Evolutionary conservation across 2,329 filamentous ascomycete genomes (phyloP).

Genomic region (Periconia sp.): DNA sequence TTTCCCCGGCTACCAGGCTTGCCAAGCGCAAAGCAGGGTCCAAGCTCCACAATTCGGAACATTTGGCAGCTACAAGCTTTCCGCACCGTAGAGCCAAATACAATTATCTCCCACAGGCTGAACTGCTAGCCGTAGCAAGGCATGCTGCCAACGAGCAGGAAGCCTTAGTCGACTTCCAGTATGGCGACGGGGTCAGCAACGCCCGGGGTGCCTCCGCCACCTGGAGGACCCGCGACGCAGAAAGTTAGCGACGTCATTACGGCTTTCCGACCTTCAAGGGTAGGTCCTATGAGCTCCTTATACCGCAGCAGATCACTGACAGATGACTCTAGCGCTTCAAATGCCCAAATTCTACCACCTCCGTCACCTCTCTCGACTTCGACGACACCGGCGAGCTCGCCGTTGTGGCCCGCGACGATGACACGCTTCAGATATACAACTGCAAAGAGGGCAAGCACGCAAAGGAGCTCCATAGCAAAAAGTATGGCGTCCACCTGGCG

Average conservation of each 20-base stretch:
- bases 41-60: slow-evolving; percentile 2
- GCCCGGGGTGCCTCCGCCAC: slow-evolving; percentile 39
- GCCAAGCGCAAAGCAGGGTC: slow-evolving; percentile 7
- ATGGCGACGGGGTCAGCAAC: slow-evolving; percentile 44
- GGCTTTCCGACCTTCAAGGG: slow-evolving; percentile 80
- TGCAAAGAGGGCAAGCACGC: slow-evolving; percentile 87
- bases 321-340: slow-evolving; percentile 50
- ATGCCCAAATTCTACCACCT: slow-evolving; percentile 56
- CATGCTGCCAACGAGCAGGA: slow-evolving; percentile 5
- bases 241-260: slow-evolving; percentile 80
- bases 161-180: slow-evolving; percentile 8
- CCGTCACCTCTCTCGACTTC: slow-evolving; percentile 91
- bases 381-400: slow-evolving; percentile 93
- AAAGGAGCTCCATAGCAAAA: slow-evolving; percentile 91
- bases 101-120: neutral
- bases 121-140: neutral
- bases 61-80: neutral
- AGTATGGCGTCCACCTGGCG: slow-evolving; percentile 93
- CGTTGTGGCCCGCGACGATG: slow-evolving; percentile 90
- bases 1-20: neutral
- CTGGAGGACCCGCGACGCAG: slow-evolving; percentile 46
- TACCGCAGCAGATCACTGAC: slow-evolving; percentile 15
- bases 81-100: no score
- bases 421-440: slow-evolving; percentile 95
- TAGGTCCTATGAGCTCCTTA: slow-evolving; percentile 45